These are phyloP conservation scores for Centaurea solstitialis DNA, from an alignment of 129 eudicot genomes.

Conservation along the genomic window DNA sequence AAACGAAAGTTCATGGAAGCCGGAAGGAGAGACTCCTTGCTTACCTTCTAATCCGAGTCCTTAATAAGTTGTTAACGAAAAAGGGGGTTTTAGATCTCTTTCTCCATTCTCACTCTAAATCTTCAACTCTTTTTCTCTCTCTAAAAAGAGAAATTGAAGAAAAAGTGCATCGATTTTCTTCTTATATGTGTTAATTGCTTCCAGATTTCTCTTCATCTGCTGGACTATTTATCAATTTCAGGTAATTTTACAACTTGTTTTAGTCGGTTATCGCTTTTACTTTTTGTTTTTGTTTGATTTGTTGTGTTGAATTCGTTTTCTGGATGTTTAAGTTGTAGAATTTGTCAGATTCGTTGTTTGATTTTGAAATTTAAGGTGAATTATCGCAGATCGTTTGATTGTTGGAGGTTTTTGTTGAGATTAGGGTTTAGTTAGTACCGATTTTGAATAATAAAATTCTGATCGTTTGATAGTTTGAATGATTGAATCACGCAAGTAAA, in stretches of 20 bases:
- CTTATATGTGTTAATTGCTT: slow-evolving; percentile 11
- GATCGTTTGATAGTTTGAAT: not conserved
- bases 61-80: not conserved
- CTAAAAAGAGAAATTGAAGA: slow-evolving; percentile 11
- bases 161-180: slow-evolving; percentile 9
- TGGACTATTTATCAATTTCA: slow-evolving; percentile 8
- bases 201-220: slow-evolving; percentile 9
- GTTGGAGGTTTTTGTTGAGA: slow-evolving; percentile 11
- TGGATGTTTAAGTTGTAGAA: slow-evolving; percentile 11
- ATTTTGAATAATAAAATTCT: slow-evolving; percentile 7
- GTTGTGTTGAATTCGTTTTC: not conserved
- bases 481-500: not conserved
- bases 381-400: slow-evolving; percentile 19
- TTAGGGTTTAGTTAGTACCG: slow-evolving; percentile 20
- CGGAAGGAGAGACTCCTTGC: not conserved
- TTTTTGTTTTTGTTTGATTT: not conserved
- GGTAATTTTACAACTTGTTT: slow-evolving; percentile 27
- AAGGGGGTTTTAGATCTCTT: slow-evolving; percentile 21
- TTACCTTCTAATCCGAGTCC: not conserved
- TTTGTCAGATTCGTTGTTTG: slow-evolving; percentile 15
- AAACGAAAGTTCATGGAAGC: slow-evolving; percentile 35
- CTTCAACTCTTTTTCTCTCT: not conserved
- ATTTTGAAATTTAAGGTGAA: slow-evolving; percentile 2
- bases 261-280: slow-evolving; percentile 7
- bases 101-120: slow-evolving; percentile 27